Evolutionary conservation across 2,329 filamentous ascomycete genomes (phyloP).

Genomic region (Sporothrix phasma): DNA sequence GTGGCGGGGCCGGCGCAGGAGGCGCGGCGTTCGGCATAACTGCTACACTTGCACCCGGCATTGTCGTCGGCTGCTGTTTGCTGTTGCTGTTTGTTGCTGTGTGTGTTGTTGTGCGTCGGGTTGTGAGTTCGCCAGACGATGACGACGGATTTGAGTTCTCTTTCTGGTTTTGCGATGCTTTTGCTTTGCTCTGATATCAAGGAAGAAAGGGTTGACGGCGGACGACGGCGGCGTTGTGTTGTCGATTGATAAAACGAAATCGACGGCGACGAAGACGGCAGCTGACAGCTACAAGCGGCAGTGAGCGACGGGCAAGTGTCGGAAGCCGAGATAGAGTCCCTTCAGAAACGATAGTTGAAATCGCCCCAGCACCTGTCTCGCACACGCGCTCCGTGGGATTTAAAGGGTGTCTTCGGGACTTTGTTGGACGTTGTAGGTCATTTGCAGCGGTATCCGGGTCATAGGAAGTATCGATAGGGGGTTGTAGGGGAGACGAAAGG

Average conservation of each 20-base stretch:
- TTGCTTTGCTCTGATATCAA: not conserved
- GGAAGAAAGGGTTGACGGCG: slow-evolving; percentile 6
- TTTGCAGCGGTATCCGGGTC: slow-evolving; percentile 45
- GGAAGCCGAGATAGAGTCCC: slow-evolving; percentile 25
- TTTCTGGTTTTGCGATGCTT: not conserved
- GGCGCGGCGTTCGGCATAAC: slow-evolving; percentile 52
- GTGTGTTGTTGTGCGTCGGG: not conserved
- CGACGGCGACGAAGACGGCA: slow-evolving; percentile 24
- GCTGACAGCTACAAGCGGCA: slow-evolving; percentile 17
- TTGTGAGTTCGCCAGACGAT: not conserved
- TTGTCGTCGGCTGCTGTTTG: slow-evolving; percentile 34
- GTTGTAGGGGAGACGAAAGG: slow-evolving; percentile 1
- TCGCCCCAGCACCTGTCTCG: slow-evolving; percentile 45
- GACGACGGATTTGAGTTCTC: not conserved
- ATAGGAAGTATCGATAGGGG: slow-evolving; percentile 38
- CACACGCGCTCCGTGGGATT: slow-evolving; percentile 57
- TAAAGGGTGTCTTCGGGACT: slow-evolving; percentile 58
- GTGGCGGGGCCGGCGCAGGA: slow-evolving; percentile 56
- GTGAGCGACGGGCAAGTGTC: slow-evolving; percentile 23
- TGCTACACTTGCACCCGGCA: slow-evolving; percentile 63
- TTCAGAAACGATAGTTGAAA: slow-evolving; percentile 50
- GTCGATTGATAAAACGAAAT: slow-evolving; percentile 12
- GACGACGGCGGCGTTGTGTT: slow-evolving; percentile 22
- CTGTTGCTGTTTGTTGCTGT: slow-evolving; percentile 22
- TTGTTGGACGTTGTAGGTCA: slow-evolving; percentile 39